Percentiles rank a stretch among this genome's conserved stretches.
phyloP scores from a whole-genome alignment of 805 yeast species.

The Candida loeiensis region DNA sequence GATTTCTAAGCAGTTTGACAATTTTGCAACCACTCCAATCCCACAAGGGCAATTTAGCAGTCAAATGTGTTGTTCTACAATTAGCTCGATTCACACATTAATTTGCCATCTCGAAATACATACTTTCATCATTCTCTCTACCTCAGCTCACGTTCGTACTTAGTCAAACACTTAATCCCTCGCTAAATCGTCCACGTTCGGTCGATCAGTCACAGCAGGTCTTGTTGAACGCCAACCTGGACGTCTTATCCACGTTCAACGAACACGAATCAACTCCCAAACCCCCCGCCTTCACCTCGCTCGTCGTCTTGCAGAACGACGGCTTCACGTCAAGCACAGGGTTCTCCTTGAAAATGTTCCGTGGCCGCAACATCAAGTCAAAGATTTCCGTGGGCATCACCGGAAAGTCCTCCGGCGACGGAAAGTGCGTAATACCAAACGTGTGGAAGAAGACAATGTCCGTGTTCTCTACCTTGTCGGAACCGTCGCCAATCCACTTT shows the following conservation, averaged over 20 bases:
- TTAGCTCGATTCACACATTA: no score
- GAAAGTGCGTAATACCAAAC: conserved; percentile 82
- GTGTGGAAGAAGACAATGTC: conserved; percentile 78
- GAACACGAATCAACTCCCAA: conserved; percentile 33
- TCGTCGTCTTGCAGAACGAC: conserved; percentile 43
- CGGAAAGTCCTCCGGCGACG: conserved; percentile 88
- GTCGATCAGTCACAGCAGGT: no score
- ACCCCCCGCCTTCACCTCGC: conserved; percentile 39
- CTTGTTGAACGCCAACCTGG: conserved; percentile 49
- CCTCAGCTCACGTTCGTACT: neutral
- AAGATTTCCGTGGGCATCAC: conserved; percentile 86
- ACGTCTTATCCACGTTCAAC: conserved; percentile 42
- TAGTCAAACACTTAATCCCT: neutral
- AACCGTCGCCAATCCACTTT: conserved; percentile 64
- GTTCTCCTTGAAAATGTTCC: conserved; percentile 74
- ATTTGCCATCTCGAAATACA: no score
- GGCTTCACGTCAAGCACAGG: conserved; percentile 76
- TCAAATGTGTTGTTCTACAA: no score
- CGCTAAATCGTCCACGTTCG: no score
- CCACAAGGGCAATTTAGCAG: no score
- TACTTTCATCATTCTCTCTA: no score
- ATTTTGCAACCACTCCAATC: no score
- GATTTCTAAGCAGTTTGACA: no score
- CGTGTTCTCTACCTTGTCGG: conserved; percentile 56
- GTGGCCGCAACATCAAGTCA: conserved; percentile 68